Percentiles rank a stretch among this genome's conserved stretches.
Evolutionary conservation across 192 early-diverging fungal species (phyloP).

Genomic region (Backusella tuberculispora): DNA sequence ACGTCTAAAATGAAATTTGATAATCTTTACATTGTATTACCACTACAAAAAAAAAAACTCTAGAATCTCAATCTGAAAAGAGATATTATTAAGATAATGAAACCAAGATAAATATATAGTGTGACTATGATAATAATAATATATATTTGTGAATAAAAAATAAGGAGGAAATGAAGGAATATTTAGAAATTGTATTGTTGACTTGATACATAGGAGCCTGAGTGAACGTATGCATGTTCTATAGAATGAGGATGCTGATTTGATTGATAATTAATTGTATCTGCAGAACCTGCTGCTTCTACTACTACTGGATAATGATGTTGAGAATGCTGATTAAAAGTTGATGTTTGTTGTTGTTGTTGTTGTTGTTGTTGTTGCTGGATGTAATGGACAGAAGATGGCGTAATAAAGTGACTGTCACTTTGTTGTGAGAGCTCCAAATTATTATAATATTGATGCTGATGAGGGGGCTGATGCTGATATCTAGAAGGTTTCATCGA

Average conservation of each 20-base stretch:
- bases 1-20: too few species aligned
- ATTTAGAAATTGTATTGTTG: neutral
- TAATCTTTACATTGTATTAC: too few species aligned
- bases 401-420: neutral
- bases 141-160: neutral
- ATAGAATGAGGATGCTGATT: slow-evolving; percentile 9
- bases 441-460: too few species aligned
- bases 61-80: too few species aligned
- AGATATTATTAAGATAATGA: too few species aligned
- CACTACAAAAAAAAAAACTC: too few species aligned
- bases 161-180: too few species aligned
- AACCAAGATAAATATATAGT: neutral
- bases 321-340: neutral
- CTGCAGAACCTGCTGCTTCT: slow-evolving; percentile 18
- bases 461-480: neutral
- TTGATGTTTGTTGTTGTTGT: neutral
- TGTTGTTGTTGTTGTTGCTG: neutral
- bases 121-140: neutral
- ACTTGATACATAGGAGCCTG: neutral
- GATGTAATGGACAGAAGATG: neutral
- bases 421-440: too few species aligned
- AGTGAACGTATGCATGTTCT: neutral
- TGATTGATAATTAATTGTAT: neutral
- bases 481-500: neutral
- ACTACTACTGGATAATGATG: neutral